Base-by-base conservation (phyloP, 164 flowering plant genomes). In the Dillenia turbinata region DNA sequence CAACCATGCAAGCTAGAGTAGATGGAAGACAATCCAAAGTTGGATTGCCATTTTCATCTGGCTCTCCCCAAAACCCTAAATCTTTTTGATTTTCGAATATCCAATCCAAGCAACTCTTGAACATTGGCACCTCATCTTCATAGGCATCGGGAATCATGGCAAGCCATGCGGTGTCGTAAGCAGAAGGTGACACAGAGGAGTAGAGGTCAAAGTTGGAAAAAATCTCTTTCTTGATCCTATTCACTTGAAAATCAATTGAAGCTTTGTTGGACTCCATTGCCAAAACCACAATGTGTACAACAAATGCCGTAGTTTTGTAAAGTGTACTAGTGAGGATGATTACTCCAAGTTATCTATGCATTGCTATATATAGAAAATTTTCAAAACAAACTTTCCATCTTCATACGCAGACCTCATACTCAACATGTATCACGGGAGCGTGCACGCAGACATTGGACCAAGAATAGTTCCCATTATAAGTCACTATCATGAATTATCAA, bases 121-220 rank as follows among this genome's bases (percentile, higher is more conserved):
- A 80, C 74, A 73, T 57, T 2, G 87, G 80, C 46, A 10, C 47
- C 12, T 14, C 43, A 0, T 54, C 68, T 5, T 54, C 17, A 8
- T 49, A 13, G 0, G 62, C 51, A 47, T 73, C 65, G 2, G 79
- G 83, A n/a, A 83, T 52, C 84, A 78, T 80, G 58, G 81, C 81
- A 11, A 80, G 22, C 82, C 87, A 83, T 33, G 87, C 84, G 11
- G 81, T 83, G 55, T 80, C 87, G 55, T 83, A 83, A 12, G 87
- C 79, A 12, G 80, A 83, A 44, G 82, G 69, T 0, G 78, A 62
- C 12, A 75, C 68, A 19, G 64, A 59, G 5, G 70, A 51, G 47
- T 69, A 33, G 33, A 61, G 17, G 62, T 72, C 69, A 9, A 16
- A 9, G 10, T 56, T 8, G 0, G 51, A 59, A n/a, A 81, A 63